A percentile compares a stretch with the other conserved stretches of the same genome.
Conservation (phyloP, 2,329 filamentous ascomycete genomes). For the Sarocladium brachiariae region DNA sequence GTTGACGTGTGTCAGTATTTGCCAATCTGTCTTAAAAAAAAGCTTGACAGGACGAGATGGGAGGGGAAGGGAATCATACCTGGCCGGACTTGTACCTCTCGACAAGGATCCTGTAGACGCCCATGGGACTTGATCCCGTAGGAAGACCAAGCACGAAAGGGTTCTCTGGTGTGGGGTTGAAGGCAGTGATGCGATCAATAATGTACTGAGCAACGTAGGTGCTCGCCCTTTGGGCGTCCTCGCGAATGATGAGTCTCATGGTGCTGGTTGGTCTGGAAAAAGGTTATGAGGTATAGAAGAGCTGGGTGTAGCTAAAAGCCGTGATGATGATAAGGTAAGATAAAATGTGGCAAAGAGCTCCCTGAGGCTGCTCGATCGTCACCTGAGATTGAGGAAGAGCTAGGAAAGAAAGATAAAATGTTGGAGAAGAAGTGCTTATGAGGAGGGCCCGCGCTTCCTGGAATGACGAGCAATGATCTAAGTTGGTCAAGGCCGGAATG, state of each 20-base stretch:
- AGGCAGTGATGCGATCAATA: conserved; percentile 72
- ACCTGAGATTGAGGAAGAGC: conserved; percentile 11
- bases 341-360: conserved; percentile 1
- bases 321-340: neutral
- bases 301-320: too few species aligned
- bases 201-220: conserved; percentile 77
- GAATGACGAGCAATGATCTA: neutral
- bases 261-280: conserved; percentile 17
- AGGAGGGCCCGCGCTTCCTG: neutral
- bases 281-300: neutral
- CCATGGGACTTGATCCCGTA: conserved; percentile 73
- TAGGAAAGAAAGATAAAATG: conserved; percentile 6
- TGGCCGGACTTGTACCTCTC: conserved; percentile 60
- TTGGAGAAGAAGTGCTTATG: conserved; percentile 6
- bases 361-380: conserved; percentile 8
- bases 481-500: neutral
- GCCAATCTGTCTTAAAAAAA: too few species aligned
- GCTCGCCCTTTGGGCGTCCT: conserved; percentile 62
- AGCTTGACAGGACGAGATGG: neutral
- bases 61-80: conserved; percentile 26
- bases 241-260: conserved; percentile 80
- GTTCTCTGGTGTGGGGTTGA: conserved; percentile 62
- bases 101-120: conserved; percentile 72
- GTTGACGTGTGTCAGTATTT: conserved; percentile 6
- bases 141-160: conserved; percentile 80